A percentile compares a stretch with the other conserved stretches of the same genome.
phyloP scores from a whole-genome alignment of 371 early-diverging fungal genomes.

The Thermomucor indicae-seudaticae region DNA sequence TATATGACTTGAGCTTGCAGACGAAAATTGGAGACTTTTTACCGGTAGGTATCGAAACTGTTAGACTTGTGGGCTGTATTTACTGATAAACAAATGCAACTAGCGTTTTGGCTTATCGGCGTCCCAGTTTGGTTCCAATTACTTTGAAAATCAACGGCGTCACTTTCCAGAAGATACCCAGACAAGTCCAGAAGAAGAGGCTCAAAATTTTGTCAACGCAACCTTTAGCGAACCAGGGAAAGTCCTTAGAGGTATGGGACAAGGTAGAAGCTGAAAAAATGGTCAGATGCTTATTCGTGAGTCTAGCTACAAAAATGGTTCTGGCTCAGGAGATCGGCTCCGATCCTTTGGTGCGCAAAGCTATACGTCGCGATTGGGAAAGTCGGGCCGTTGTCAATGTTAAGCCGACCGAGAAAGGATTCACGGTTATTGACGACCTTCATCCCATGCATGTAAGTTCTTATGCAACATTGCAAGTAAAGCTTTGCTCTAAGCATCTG shows the following conservation, averaged over 20 bases:
- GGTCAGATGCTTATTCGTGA: neutral
- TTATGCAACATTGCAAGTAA: too few relatives aligned
- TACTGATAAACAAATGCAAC: neutral
- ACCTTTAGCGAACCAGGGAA: conserved; percentile 42
- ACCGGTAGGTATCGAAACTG: conserved; percentile 20
- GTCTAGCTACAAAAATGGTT: conserved; percentile 61
- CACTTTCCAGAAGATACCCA: conserved; percentile 53
- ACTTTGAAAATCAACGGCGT: conserved; percentile 49
- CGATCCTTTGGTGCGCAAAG: conserved; percentile 83
- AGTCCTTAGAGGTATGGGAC: conserved; percentile 4
- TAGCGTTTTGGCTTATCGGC: conserved; percentile 55
- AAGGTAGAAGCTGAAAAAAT: neutral
- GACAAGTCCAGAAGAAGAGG: conserved; percentile 58
- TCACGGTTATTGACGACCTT: conserved; percentile 66
- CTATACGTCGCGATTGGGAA: conserved; percentile 73
- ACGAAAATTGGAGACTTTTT: conserved; percentile 59
- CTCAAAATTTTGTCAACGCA: conserved; percentile 48
- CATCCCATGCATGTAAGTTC: conserved; percentile 65
- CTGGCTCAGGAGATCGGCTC: conserved; percentile 74
- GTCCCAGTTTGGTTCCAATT: conserved; percentile 65
- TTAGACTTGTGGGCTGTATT: neutral
- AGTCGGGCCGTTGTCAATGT: conserved; percentile 68
- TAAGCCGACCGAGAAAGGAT: conserved; percentile 82
- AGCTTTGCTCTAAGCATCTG: neutral
- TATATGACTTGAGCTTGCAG: conserved; percentile 27